These are phyloP conservation scores for Penicillium vulpinum DNA, from an alignment of 2,329 filamentous ascomycete species.

Conservation along the genomic window DNA sequence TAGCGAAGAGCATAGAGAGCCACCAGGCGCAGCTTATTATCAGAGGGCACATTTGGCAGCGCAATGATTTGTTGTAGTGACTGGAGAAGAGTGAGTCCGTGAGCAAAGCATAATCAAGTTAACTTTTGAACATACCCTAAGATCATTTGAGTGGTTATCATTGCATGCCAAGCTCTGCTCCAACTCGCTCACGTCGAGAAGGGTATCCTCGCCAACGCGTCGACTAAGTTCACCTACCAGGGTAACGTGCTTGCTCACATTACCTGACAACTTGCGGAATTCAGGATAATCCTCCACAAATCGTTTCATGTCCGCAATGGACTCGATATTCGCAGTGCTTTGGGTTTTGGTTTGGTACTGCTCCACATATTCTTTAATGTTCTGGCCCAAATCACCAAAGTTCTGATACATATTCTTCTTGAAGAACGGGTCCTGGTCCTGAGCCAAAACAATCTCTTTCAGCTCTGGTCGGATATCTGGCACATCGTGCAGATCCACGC, in stretches of 20 bases:
- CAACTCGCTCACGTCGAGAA: conserved; percentile 95
- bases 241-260: conserved; percentile 98
- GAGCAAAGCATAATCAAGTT: neutral
- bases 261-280: conserved; percentile 93
- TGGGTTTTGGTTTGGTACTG: conserved; percentile 99
- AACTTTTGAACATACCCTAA: conserved; percentile 64
- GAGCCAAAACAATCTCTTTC: conserved; percentile 90
- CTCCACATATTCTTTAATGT: conserved; percentile 98
- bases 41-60: conserved; percentile 70
- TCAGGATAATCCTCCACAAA: conserved; percentile 99
- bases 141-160: conserved; percentile 85
- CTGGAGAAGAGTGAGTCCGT: conserved; percentile 44
- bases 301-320: conserved; percentile 97
- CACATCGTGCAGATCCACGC: conserved; percentile 81
- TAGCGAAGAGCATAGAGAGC: conserved; percentile 95
- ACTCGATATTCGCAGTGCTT: conserved; percentile 92
- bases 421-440: conserved; percentile 98
- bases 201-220: conserved; percentile 76
- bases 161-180: conserved; percentile 97
- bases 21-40: conserved; percentile 85
- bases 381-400: conserved; percentile 91
- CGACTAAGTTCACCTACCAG: conserved; percentile 90
- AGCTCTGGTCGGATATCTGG: conserved; percentile 83
- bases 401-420: conserved; percentile 99
- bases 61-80: conserved; percentile 84